Conservation (phyloP, 2,329 filamentous ascomycete genomes). For the Microascus cirrosus region DNA sequence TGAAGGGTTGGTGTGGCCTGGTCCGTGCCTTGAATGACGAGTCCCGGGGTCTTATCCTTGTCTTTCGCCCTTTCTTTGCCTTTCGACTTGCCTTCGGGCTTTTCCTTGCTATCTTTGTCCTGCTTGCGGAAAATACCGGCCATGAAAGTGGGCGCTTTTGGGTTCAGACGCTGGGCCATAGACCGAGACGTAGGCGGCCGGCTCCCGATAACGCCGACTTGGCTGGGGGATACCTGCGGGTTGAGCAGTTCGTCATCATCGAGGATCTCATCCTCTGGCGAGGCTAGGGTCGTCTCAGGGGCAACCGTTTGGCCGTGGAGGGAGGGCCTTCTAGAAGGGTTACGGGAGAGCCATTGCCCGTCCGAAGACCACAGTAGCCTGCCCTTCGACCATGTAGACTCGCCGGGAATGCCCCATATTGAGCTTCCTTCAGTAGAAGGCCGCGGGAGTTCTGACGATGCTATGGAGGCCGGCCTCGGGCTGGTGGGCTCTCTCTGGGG, state of each 20-base stretch:
- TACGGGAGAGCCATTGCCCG: conserved; percentile 44
- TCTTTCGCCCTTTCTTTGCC: conserved; percentile 16
- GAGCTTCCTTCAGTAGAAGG: conserved; percentile 71
- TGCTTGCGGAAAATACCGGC: conserved; percentile 48
- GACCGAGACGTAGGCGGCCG: conserved; percentile 41
- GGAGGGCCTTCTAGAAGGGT: conserved; percentile 70
- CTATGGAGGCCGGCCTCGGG: conserved; percentile 58
- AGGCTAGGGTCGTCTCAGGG: conserved; percentile 49
- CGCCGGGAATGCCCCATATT: conserved; percentile 54
- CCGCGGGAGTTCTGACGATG: conserved; percentile 59
- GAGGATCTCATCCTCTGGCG: conserved; percentile 53
- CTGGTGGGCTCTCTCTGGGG: conserved; percentile 45
- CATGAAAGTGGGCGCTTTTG: conserved; percentile 80
- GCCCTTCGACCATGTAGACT: conserved; percentile 34
- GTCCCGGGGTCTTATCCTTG: conserved; percentile 26
- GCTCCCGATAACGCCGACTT: conserved; percentile 69
- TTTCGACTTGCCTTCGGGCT: neutral
- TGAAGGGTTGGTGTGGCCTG: conserved; percentile 15
- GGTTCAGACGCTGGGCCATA: conserved; percentile 62
- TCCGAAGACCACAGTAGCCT: conserved; percentile 57
- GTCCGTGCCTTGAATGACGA: conserved; percentile 7
- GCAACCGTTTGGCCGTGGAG: conserved; percentile 63
- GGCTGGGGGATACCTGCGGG: conserved; percentile 39
- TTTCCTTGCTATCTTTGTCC: conserved; percentile 20
- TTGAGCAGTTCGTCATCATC: conserved; percentile 44